Evolutionary conservation across 2,329 filamentous ascomycete genomes (phyloP).

Genomic region (Fusarium udum): DNA sequence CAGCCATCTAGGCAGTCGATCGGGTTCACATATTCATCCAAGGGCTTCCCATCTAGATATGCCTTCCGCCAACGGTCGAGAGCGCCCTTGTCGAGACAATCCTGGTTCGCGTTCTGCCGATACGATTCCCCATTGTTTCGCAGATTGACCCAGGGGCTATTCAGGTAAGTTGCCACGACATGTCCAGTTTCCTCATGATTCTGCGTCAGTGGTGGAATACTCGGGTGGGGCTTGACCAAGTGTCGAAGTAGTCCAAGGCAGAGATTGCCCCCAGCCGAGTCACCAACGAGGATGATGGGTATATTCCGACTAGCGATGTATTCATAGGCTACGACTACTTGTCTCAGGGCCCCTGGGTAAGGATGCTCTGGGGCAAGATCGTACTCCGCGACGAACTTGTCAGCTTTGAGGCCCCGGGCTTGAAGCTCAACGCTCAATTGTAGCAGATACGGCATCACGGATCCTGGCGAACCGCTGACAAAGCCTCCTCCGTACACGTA

Average conservation of each 20-base stretch:
- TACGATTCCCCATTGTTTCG: neutral
- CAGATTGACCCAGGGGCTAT: neutral
- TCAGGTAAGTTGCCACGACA: neutral
- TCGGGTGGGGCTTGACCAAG: neutral
- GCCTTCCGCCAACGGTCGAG: neutral
- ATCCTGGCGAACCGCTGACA: neutral
- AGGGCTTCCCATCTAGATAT: neutral
- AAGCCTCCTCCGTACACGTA: neutral
- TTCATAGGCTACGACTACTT: neutral
- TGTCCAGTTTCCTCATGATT: rapidly evolving
- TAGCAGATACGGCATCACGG: neutral
- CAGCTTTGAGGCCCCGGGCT: neutral
- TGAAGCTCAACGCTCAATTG: neutral
- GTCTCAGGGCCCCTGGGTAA: neutral
- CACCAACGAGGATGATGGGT: neutral
- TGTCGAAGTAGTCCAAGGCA: neutral
- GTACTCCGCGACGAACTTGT: neutral
- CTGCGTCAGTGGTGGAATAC: rapidly evolving
- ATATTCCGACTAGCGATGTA: neutral
- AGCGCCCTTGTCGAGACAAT: neutral
- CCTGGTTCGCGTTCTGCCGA: neutral
- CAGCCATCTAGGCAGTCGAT: neutral
- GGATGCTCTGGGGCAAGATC: neutral
- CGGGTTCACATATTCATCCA: neutral
- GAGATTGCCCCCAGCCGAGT: neutral